A percentile compares a stretch with the other conserved stretches of the same genome.
phyloP scores from a whole-genome alignment of 495 filamentous ascomycete genomes.

The Neurospora terricola region DNA sequence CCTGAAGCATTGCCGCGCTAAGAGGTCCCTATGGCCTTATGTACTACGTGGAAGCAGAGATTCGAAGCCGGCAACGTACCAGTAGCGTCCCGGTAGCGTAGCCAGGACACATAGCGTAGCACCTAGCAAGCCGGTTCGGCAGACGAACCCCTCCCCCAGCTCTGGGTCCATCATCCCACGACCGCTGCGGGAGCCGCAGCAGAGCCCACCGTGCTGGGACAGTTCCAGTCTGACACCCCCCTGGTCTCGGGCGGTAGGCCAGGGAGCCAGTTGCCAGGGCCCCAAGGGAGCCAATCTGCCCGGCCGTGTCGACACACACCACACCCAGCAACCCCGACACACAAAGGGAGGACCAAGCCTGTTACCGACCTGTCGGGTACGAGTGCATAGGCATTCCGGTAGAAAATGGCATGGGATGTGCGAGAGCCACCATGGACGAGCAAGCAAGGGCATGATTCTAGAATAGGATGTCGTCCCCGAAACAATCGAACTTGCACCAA shows the following conservation, averaged over 20 bases:
- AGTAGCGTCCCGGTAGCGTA: background rate
- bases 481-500: background rate
- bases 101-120: background rate
- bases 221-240: background rate
- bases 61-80: background rate
- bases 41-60: background rate
- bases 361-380: background rate
- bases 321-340: background rate
- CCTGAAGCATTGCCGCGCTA: background rate
- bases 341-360: background rate
- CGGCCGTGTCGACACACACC: background rate
- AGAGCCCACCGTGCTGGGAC: background rate
- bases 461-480: background rate
- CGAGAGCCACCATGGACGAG: background rate
- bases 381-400: background rate
- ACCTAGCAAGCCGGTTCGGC: background rate
- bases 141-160: background rate
- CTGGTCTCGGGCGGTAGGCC: background rate
- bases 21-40: background rate
- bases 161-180: background rate
- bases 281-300: background rate
- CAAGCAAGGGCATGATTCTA: background rate
- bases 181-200: background rate
- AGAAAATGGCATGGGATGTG: background rate
- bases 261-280: background rate